A percentile compares a stretch with the other conserved stretches of the same genome.
Evolutionary conservation across 352 stramenopile genomes (phyloP).

Genomic region (Phytophthora cryptogea): DNA sequence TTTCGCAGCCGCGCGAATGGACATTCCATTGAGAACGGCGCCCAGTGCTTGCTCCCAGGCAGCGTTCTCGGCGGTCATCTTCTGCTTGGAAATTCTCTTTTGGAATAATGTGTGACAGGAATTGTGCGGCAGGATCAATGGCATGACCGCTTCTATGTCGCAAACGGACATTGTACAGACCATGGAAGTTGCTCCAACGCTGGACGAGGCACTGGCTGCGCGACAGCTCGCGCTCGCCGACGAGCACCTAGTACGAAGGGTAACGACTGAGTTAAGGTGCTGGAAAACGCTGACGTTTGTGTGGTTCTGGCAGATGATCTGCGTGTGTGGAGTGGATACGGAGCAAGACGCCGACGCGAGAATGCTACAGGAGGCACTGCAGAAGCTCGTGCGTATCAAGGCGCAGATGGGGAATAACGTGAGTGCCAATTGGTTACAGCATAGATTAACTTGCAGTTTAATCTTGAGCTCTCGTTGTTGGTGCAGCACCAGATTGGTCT

Average conservation of each 20-base stretch:
- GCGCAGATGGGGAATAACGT: slow-evolving; percentile 54
- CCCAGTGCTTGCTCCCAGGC: no score
- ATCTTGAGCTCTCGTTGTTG: neutral
- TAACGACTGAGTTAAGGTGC: neutral
- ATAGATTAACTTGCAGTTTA: slow-evolving; percentile 2
- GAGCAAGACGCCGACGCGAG: slow-evolving; percentile 25
- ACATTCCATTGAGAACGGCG: no score
- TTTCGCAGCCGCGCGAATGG: no score
- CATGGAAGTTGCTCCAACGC: slow-evolving; percentile 25
- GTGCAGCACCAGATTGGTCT: slow-evolving; percentile 52
- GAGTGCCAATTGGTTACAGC: slow-evolving; percentile 1
- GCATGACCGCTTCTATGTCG: no score
- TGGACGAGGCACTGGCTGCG: slow-evolving; percentile 28
- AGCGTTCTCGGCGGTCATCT: no score
- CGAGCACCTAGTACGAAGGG: slow-evolving; percentile 46
- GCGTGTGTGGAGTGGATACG: slow-evolving; percentile 39
- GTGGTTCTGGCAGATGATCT: slow-evolving; percentile 45
- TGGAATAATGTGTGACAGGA: no score
- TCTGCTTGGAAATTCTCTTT: no score
- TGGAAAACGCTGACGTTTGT: slow-evolving; percentile 5
- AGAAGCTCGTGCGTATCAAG: slow-evolving; percentile 54
- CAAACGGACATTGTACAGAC: neutral
- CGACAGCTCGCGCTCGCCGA: slow-evolving; percentile 36
- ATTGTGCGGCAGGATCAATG: no score
- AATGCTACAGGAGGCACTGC: slow-evolving; percentile 40